Conservation (phyloP, 768 basidiomycete genomes). For the Saitozyma podzolica region DNA sequence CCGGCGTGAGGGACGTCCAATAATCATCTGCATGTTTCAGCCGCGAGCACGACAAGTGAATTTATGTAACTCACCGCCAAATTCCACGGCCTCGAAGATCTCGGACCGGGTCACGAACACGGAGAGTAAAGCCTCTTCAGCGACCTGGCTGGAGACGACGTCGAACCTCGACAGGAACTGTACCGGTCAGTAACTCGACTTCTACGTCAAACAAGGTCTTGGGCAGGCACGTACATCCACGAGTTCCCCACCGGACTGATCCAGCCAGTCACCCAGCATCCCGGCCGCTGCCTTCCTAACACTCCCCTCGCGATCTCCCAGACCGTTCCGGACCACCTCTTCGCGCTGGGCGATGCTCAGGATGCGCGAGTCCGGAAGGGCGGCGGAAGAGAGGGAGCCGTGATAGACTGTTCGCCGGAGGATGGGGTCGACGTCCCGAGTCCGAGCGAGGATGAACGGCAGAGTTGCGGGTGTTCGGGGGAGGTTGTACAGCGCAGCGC, state of each 20-base stretch:
- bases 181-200: slow-evolving; percentile 15
- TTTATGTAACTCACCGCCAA: slow-evolving; percentile 61
- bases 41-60: neutral
- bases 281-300: slow-evolving; percentile 72
- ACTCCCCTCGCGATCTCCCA: slow-evolving; percentile 76
- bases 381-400: slow-evolving; percentile 62
- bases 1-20: slow-evolving; percentile 70
- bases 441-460: slow-evolving; percentile 68
- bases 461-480: slow-evolving; percentile 63
- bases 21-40: slow-evolving; percentile 60
- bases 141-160: slow-evolving; percentile 55
- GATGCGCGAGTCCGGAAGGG: slow-evolving; percentile 62
- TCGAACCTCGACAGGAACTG: slow-evolving; percentile 52
- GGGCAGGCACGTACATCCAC: slow-evolving; percentile 47
- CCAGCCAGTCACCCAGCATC: slow-evolving; percentile 75
- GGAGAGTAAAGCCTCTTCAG: slow-evolving; percentile 71
- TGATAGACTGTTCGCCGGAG: slow-evolving; percentile 75
- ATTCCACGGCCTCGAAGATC: slow-evolving; percentile 67
- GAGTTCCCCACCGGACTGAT: slow-evolving; percentile 58
- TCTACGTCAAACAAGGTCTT: slow-evolving; percentile 4
- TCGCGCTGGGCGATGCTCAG: slow-evolving; percentile 74
- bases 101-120: slow-evolving; percentile 68
- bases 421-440: slow-evolving; percentile 72
- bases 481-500: slow-evolving; percentile 71
- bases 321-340: slow-evolving; percentile 72